Conservation (phyloP, 2,329 filamentous ascomycete genomes). For the Sporothrix luriei region DNA sequence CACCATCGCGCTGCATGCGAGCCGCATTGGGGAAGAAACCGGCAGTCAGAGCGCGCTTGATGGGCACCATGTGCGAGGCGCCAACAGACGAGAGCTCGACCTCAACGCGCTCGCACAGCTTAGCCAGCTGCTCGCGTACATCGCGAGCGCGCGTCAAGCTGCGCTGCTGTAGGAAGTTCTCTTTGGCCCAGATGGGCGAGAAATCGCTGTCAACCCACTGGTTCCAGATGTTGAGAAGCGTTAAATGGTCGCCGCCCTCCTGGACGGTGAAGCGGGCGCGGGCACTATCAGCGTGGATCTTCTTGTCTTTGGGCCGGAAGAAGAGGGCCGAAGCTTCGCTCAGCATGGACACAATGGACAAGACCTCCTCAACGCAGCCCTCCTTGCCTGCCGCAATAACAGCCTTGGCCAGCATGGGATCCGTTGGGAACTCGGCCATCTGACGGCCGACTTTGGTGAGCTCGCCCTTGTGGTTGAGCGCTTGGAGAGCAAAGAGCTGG, state of each 20-base stretch:
- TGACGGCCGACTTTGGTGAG: conserved; percentile 88
- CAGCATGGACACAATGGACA: conserved; percentile 93
- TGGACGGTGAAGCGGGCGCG: conserved; percentile 85
- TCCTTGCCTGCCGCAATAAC: conserved; percentile 87
- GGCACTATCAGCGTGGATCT: conserved; percentile 90
- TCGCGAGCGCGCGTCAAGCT: conserved; percentile 87
- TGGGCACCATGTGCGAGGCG: conserved; percentile 70
- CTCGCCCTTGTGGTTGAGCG: conserved; percentile 83
- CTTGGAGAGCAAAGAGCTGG: conserved; percentile 86
- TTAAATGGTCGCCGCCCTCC: conserved; percentile 87
- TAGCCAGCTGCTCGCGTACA: conserved; percentile 87
- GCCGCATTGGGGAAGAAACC: conserved; percentile 96
- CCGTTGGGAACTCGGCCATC: conserved; percentile 72
- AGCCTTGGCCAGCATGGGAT: conserved; percentile 87
- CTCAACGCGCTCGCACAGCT: conserved; percentile 91
- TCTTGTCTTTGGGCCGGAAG: conserved; percentile 95
- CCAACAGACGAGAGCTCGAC: conserved; percentile 72
- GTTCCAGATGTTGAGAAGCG: conserved; percentile 89
- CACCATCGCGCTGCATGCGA: conserved; percentile 76
- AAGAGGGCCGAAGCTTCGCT: conserved; percentile 86
- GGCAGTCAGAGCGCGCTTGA: conserved; percentile 84
- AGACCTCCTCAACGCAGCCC: conserved; percentile 89
- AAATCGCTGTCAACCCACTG: conserved; percentile 95
- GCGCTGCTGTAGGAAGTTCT: conserved; percentile 92
- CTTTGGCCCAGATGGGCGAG: conserved; percentile 80